Conservation (phyloP, 2,329 filamentous ascomycete genomes). For the Clarireedia monteithiana region DNA sequence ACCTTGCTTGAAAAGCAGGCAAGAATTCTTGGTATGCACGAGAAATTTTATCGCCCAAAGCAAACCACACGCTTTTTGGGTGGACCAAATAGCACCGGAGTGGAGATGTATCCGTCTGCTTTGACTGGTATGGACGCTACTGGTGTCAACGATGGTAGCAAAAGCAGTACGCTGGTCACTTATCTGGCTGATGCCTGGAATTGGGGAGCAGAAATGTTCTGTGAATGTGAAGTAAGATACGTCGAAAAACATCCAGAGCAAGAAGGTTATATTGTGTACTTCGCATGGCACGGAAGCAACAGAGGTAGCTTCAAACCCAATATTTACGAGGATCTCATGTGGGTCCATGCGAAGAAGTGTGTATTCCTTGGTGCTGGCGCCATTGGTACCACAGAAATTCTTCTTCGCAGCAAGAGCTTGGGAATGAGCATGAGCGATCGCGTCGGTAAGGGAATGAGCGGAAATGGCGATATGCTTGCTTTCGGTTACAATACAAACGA, state of each 20-base stretch:
- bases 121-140: slow-evolving; percentile 56
- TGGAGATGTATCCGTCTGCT: slow-evolving; percentile 53
- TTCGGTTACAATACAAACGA: slow-evolving; percentile 57
- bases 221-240: slow-evolving; percentile 58
- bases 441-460: slow-evolving; percentile 53
- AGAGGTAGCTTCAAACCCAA: slow-evolving; percentile 47
- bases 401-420: slow-evolving; percentile 51
- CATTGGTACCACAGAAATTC: slow-evolving; percentile 58
- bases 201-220: slow-evolving; percentile 65
- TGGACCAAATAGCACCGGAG: slow-evolving; percentile 54
- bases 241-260: slow-evolving; percentile 43
- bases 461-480: slow-evolving; percentile 58
- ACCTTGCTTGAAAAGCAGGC: slow-evolving; percentile 51
- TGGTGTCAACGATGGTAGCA: slow-evolving; percentile 60
- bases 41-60: slow-evolving; percentile 47
- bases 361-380: slow-evolving; percentile 60
- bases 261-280: slow-evolving; percentile 56
- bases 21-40: slow-evolving; percentile 38
- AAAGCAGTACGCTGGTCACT: slow-evolving; percentile 57
- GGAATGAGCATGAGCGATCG: slow-evolving; percentile 50
- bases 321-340: slow-evolving; percentile 53
- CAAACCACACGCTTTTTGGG: slow-evolving; percentile 57
- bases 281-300: slow-evolving; percentile 54
- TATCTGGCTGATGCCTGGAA: slow-evolving; percentile 65
- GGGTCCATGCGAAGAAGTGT: slow-evolving; percentile 57